phyloP scores from a whole-genome alignment of 768 basidiomycete genomes.

The Agrocybe praecox region DNA sequence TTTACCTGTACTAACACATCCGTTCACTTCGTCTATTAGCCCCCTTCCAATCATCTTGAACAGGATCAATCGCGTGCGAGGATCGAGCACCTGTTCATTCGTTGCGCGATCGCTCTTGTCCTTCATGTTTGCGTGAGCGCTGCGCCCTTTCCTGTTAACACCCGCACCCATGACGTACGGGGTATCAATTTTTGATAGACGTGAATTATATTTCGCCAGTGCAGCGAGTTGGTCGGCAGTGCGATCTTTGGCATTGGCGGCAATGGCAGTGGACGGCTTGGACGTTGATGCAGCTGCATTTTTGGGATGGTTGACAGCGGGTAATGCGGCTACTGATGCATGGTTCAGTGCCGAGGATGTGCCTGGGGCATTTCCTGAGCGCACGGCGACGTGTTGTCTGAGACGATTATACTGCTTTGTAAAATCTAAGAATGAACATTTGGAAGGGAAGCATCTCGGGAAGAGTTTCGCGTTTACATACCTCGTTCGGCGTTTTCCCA shows the following conservation, averaged over 20 bases:
- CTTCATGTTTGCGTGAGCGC: constrained; percentile 84
- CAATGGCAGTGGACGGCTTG: constrained; percentile 14
- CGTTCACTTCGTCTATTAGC: constrained; percentile 87
- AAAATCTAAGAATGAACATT: constrained; percentile 66
- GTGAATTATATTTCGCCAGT: constrained; percentile 75
- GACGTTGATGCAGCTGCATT: constrained; percentile 25
- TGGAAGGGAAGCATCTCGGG: constrained; percentile 8
- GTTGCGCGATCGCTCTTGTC: constrained; percentile 98
- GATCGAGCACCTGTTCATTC: constrained; percentile 95
- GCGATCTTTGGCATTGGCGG: constrained; percentile 50
- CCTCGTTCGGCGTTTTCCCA: constrained; percentile 88
- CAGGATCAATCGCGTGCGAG: constrained; percentile 90
- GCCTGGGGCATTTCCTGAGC: constrained; percentile 69
- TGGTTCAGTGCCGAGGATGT: constrained; percentile 52
- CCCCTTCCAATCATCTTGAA: constrained; percentile 96
- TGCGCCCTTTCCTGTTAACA: constrained; percentile 91
- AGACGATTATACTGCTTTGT: constrained; percentile 98
- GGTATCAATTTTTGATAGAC: constrained; percentile 72
- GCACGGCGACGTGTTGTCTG: constrained; percentile 86
- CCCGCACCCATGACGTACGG: constrained; percentile 73
- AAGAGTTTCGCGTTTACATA: constrained; percentile 28
- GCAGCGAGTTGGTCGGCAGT: constrained; percentile 74
- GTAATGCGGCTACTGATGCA: constrained; percentile 60
- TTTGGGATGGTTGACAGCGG: constrained; percentile 71
- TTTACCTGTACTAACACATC: constrained; percentile 97